Evolutionary conservation across 1,284 basidiomycete genomes (phyloP), one percentile per base, ranked within the genome.

Genomic region (Afroboletus lepidellus): DNA sequence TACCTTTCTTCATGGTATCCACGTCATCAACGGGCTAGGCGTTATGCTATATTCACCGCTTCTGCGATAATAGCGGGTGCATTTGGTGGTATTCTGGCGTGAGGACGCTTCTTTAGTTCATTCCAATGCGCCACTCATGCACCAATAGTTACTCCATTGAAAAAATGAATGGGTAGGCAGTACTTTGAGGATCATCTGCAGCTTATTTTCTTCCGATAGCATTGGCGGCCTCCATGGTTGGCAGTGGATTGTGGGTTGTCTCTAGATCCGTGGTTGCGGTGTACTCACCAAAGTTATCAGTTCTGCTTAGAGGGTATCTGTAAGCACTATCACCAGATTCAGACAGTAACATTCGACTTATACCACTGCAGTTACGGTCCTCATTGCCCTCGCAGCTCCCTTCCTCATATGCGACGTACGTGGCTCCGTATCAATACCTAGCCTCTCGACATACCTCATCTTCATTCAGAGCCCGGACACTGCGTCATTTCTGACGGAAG

Each of bases 391-490:
- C 12, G 39, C 58, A 1, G 67, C 73, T 8, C 74, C 70, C 63
- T 74, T 72, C 60, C 60, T 74, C 54, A 70, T 76, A 51, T 60
- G 72, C 54, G 78, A 81, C 60, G 72, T 73, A 44, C 29, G 70
- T n/a, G n/a, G n/a, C n/a, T 54, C 9, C 27, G 4, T 27, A 46
- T 9, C 15, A 27, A 2, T 30, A 27, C 25, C 20, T 21, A 29
- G 46, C 41, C 16, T 36, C 30, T 27, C 21, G 77, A n/a, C n/a
- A n/a, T n/a, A n/a, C n/a, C n/a, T n/a, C n/a, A n/a, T n/a, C n/a
- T n/a, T n/a, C n/a, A n/a, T n/a, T n/a, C n/a, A n/a, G n/a, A n/a
- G n/a, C n/a, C n/a, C n/a, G n/a, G n/a, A n/a, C n/a, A n/a, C n/a
- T n/a, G n/a, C n/a, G n/a, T n/a, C n/a, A n/a, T n/a, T n/a, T n/a